Conservation (phyloP, 106 monocot genomes). For the Acanthochlamys bracteata region DNA sequence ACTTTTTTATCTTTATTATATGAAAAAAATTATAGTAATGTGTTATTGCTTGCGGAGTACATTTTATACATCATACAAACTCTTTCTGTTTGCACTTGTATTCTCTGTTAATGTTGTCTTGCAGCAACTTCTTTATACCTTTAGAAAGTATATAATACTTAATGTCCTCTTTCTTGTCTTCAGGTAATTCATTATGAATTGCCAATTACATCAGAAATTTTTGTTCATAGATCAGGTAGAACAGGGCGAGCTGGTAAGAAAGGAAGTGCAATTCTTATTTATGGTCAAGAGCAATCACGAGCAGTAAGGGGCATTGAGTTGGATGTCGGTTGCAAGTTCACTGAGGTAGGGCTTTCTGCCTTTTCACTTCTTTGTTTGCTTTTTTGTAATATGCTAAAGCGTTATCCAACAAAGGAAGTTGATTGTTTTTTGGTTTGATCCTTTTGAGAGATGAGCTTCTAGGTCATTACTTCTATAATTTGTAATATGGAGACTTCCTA, state of each 20-base stretch:
- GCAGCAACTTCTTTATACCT: no score
- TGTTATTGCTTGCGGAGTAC: no score
- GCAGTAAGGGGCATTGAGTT: slow-evolving; percentile 64
- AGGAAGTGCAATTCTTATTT: slow-evolving; percentile 81
- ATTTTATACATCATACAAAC: no score
- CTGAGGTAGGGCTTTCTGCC: slow-evolving; percentile 39
- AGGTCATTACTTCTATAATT: no score
- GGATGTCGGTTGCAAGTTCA: slow-evolving; percentile 74
- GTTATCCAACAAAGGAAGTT: no score
- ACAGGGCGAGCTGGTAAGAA: slow-evolving; percentile 96
- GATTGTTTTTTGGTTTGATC: no score
- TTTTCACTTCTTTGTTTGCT: not conserved
- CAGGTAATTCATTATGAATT: slow-evolving; percentile 94
- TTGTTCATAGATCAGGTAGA: slow-evolving; percentile 91
- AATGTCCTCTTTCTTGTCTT: not conserved
- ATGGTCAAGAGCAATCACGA: slow-evolving; percentile 53
- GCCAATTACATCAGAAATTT: slow-evolving; percentile 77
- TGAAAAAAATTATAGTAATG: no score
- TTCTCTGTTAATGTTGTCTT: no score
- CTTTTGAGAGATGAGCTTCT: no score
- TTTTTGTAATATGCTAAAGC: not conserved
- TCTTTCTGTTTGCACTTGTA: no score
- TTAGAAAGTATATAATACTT: not conserved
- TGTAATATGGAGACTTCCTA: no score
- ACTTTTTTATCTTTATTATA: no score